Percentiles rank a stretch among this genome's conserved stretches.
These are phyloP conservation scores for Solanum chilense DNA, from an alignment of 257 asterid genomes.

Conservation along the genomic window DNA sequence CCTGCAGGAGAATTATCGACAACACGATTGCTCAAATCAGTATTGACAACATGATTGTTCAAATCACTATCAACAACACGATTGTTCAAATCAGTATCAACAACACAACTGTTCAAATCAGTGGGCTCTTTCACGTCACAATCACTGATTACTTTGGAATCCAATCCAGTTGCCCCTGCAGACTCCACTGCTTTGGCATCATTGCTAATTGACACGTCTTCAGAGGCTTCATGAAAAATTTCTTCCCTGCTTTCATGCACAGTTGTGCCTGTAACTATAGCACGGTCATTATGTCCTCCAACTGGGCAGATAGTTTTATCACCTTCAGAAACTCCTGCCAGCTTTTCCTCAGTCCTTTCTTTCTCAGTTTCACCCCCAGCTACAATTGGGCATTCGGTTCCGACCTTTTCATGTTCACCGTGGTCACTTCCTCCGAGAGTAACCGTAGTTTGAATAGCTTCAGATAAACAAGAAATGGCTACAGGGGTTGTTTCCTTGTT, in stretches of 20 bases:
- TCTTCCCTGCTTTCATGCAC: background rate
- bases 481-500: constrained; percentile 2
- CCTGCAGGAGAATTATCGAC: background rate
- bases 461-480: background rate
- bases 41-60: constrained; percentile 5
- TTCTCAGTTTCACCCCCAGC: constrained; percentile 12
- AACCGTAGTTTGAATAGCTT: constrained; percentile 7
- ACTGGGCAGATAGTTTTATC: background rate
- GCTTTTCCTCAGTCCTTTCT: constrained; percentile 9
- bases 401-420: constrained; percentile 9
- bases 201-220: background rate
- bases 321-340: background rate
- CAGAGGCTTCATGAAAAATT: background rate
- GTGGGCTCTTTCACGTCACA: constrained; percentile 11
- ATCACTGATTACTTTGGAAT: background rate
- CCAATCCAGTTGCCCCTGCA: constrained; percentile 3
- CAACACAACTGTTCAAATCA: constrained; percentile 2
- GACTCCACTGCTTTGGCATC: background rate
- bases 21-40: constrained; percentile 7
- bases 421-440: constrained; percentile 13
- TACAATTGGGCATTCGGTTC: background rate
- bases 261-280: background rate
- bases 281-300: background rate
- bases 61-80: constrained; percentile 6
- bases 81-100: background rate